phyloP scores from a whole-genome alignment of 805 yeast species.

The Wickerhamiella shivajii region DNA sequence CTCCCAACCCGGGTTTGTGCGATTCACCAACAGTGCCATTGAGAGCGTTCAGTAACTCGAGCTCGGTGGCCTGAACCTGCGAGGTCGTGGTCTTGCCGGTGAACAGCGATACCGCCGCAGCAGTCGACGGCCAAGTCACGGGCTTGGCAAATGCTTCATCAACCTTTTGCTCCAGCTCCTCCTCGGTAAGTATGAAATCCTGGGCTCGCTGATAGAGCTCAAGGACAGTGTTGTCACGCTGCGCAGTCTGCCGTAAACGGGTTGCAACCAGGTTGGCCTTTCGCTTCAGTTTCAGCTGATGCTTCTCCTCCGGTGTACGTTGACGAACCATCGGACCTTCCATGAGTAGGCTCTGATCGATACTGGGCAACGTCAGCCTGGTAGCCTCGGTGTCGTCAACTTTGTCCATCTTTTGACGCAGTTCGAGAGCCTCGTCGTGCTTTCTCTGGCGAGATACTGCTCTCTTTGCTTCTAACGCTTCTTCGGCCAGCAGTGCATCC shows the following conservation, averaged over 20 bases:
- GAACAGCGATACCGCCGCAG: not conserved
- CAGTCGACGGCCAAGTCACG: not conserved
- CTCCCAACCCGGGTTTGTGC: no score
- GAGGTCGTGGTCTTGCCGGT: not conserved
- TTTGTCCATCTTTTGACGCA: constrained; percentile 22
- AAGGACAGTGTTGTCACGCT: constrained; percentile 42
- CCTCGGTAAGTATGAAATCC: constrained; percentile 59
- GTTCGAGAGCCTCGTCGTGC: constrained; percentile 25
- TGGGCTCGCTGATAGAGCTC: constrained; percentile 59
- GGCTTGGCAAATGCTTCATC: constrained; percentile 18
- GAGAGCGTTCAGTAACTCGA: not conserved
- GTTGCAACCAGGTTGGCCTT: constrained; percentile 46
- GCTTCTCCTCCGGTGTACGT: constrained; percentile 58
- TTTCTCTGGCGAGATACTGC: constrained; percentile 25
- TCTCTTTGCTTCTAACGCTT: constrained; percentile 32
- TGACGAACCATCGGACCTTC: constrained; percentile 56
- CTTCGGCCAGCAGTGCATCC: constrained; percentile 46
- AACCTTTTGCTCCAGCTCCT: constrained; percentile 42
- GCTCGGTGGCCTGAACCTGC: not conserved
- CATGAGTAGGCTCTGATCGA: constrained; percentile 40
- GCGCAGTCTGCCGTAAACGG: constrained; percentile 38
- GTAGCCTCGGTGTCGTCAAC: constrained; percentile 32
- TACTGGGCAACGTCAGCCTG: constrained; percentile 61
- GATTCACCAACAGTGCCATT: constrained; percentile 3
- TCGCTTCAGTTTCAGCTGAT: constrained; percentile 42